Base-by-base conservation (phyloP, 2,329 filamentous ascomycete species). In the Penicillium brevicompactum region DNA sequence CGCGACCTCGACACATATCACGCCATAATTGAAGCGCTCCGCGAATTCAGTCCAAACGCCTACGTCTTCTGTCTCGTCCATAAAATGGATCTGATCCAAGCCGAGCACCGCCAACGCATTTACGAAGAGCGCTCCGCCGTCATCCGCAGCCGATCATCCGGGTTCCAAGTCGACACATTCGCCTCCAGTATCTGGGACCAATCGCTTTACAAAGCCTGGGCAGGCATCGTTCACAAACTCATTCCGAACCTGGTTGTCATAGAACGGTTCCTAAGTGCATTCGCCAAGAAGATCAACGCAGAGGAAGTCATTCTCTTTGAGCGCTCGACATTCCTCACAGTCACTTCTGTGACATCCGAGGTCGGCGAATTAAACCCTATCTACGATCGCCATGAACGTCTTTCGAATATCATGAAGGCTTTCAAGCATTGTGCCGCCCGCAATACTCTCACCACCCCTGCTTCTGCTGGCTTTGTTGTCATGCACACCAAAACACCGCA, bases 111-210 rank as follows among this genome's bases (percentile, higher is more conserved):
- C 57, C 87, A 92, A 70, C 80, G 85, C 55, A 86, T 96, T 60
- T 97, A 96, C 74, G 87, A 93, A 59, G 90, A 96, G 67, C 88
- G 91, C 57, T 88, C 92, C 22, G 81, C 85, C 30, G 80, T 92
- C 52, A 90, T 97, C 59, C 85, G 88, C 55, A 84, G 86, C 60
- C 90, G 91, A 69, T 92, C 90, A 53, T 83, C 85, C 53, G 76
- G 81, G 16, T 86, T 96, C 71, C 84, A 87, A 60, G 83, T 97
- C 57, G 90, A 91, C 55, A 92, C 92, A 56, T 97, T 96, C 72
- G 90, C 92, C 9, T 97, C 93, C 31, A 96, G 90, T 51, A 99
- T 99, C 70, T 99, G 94, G 94, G 94, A 99, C 70, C 94, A 99
- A 78, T 95, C 90, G 52, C 81, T 99, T 37, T 99, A 97, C 81